phyloP scores from a whole-genome alignment of 306 rosid species.

The Quercus aquifolioides region DNA sequence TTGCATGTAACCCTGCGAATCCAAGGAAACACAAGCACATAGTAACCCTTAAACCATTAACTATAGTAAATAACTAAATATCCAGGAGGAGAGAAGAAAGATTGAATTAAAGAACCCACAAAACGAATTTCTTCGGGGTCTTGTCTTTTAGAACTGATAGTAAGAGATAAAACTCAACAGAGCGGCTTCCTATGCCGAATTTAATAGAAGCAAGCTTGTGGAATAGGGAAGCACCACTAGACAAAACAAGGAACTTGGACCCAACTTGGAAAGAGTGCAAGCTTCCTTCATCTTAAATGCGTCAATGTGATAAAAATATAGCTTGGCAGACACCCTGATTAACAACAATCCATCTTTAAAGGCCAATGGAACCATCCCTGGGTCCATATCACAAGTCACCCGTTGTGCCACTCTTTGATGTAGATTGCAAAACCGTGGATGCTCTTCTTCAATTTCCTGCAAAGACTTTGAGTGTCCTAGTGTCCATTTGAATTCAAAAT shows the following conservation, averaged over 20 bases:
- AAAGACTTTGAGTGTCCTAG: slow-evolving; percentile 27
- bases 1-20: too few species aligned
- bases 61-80: too few species aligned
- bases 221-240: slow-evolving; percentile 49
- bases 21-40: too few species aligned
- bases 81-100: too few species aligned
- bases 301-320: slow-evolving; percentile 40
- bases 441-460: slow-evolving; percentile 41
- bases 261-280: slow-evolving; percentile 34
- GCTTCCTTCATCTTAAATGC: slow-evolving; percentile 20
- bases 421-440: slow-evolving; percentile 32
- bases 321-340: slow-evolving; percentile 31
- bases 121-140: too few species aligned
- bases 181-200: neutral
- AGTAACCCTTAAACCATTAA: too few species aligned
- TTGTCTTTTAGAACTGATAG: too few species aligned
- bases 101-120: too few species aligned
- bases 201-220: slow-evolving; percentile 46
- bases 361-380: slow-evolving; percentile 54
- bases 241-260: slow-evolving; percentile 21
- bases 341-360: slow-evolving; percentile 50
- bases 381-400: neutral
- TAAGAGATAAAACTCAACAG: too few species aligned
- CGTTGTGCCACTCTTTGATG: slow-evolving; percentile 20
- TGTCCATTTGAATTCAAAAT: slow-evolving; percentile 48